These are phyloP conservation scores for Corchorus capsularis DNA, from an alignment of 345 rosid species.

Conservation along the genomic window DNA sequence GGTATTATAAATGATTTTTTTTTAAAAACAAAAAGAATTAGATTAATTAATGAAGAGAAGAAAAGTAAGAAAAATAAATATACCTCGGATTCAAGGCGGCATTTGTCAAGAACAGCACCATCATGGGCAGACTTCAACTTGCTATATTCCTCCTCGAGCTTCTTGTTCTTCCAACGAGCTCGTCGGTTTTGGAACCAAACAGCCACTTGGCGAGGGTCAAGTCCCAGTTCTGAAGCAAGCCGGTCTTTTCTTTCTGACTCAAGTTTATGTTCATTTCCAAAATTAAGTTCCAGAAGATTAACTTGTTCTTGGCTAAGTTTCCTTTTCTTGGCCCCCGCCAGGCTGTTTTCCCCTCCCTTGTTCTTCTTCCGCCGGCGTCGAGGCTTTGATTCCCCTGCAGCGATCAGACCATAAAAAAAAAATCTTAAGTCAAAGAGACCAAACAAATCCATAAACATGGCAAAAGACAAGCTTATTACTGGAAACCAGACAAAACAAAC, in stretches of 20 bases:
- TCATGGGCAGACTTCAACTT: constrained; percentile 57
- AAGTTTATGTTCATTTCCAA: constrained; percentile 73
- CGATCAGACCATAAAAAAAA: background rate
- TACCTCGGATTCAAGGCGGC: constrained; percentile 81
- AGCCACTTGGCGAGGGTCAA: constrained; percentile 93
- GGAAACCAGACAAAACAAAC: constrained; percentile 32
- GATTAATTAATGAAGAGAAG: too few relatives aligned
- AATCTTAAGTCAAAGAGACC: background rate
- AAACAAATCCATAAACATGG: background rate
- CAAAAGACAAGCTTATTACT: background rate
- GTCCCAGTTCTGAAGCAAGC: constrained; percentile 77
- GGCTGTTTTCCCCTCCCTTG: constrained; percentile 41
- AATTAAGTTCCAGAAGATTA: constrained; percentile 59
- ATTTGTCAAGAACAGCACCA: constrained; percentile 49
- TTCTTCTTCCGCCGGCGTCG: constrained; percentile 63
- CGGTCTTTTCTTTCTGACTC: constrained; percentile 83
- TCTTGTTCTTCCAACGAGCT: constrained; percentile 91
- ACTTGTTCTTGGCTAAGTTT: constrained; percentile 71
- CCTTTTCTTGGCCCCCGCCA: constrained; percentile 57
- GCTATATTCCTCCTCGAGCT: constrained; percentile 76
- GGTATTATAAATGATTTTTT: too few relatives aligned
- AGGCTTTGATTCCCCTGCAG: constrained; percentile 55
- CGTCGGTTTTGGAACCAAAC: constrained; percentile 98
- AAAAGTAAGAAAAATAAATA: background rate
- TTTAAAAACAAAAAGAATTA: too few relatives aligned